These are phyloP conservation scores for Xylaria cubensis DNA, from an alignment of 495 filamentous ascomycete species.

Conservation along the genomic window DNA sequence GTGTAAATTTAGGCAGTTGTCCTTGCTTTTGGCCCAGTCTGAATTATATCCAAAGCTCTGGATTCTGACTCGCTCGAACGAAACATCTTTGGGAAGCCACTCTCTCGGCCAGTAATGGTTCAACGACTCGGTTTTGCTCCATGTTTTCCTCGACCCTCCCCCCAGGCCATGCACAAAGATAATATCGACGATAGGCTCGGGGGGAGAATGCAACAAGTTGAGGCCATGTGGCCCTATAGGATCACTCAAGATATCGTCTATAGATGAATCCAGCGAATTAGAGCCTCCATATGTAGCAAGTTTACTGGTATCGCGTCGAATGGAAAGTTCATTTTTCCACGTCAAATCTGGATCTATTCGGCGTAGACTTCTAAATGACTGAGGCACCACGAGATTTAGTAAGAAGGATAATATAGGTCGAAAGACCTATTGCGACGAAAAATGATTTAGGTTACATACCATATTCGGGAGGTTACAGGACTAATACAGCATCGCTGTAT, in stretches of 20 bases:
- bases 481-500: too few relatives aligned
- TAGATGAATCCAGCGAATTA: neutral
- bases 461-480: too few relatives aligned
- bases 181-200: constrained; percentile 39
- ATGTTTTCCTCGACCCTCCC: constrained; percentile 43
- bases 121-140: constrained; percentile 30
- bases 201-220: constrained; percentile 7
- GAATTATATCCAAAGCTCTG: constrained; percentile 41
- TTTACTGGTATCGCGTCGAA: too few relatives aligned
- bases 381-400: too few relatives aligned
- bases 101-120: constrained; percentile 39
- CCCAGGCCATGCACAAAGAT: constrained; percentile 46
- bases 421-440: too few relatives aligned
- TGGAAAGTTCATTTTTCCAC: too few relatives aligned
- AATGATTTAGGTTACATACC: too few relatives aligned
- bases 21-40: constrained; percentile 35
- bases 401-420: too few relatives aligned
- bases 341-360: too few relatives aligned
- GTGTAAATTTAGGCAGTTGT: constrained; percentile 48
- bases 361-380: too few relatives aligned
- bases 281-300: too few relatives aligned
- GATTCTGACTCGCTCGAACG: constrained; percentile 37
- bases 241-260: constrained; percentile 6
- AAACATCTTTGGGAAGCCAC: constrained; percentile 39
- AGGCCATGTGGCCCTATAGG: neutral